Base-by-base conservation (phyloP, 2,329 filamentous ascomycete genomes). In the Sporothrix humicola region DNA sequence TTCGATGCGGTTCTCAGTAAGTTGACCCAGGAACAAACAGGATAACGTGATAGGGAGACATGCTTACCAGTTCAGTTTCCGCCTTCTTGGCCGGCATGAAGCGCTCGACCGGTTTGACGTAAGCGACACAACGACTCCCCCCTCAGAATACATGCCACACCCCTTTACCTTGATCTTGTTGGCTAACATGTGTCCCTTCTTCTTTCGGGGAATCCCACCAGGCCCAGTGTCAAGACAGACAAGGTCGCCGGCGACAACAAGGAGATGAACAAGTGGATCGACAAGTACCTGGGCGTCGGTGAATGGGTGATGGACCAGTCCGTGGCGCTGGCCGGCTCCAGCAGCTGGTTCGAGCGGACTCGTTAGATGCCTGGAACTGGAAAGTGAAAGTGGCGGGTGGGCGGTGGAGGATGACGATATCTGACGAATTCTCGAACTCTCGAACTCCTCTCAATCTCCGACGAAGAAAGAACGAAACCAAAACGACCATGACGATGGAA, bases 241-340 rank as follows among this genome's bases (percentile, higher is more conserved):
- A 91, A 91, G 78, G 88, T 97, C 79, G 88, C 92, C 46, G 86
- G 87, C 81, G 93, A 97, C 74, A 95, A 91, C 82, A 93, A 93
- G 81, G 92, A 95, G 76, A 83, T 96, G 78, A 91, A 92, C 81
- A 91, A 91, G 80, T 98, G 95, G 94, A 90, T 98, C 77, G 92
- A 95, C 80, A 95, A 92, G 81, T 98, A 98, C 82, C 90, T 98
- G 59, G 94, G 94, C 76, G 91, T 98, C 20, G 96, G 96, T 78
- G 96, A 99, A 85, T 97, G 94, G 90, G 93, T 98, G 77, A 97
- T 99, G 94, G 96, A 99, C 83, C 93, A 97, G 85, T 97, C 94
- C 44, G 94, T 98, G 46, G 95, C 95, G 56, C 89, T 98, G 73
- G 93, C 97, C 81, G 92, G 94, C 58, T 91, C 92, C 68, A 97